A percentile compares a stretch with the other conserved stretches of the same genome.
These are phyloP conservation scores for Euryodendron excelsum DNA, from an alignment of 148 eudicot species.

Conservation along the genomic window DNA sequence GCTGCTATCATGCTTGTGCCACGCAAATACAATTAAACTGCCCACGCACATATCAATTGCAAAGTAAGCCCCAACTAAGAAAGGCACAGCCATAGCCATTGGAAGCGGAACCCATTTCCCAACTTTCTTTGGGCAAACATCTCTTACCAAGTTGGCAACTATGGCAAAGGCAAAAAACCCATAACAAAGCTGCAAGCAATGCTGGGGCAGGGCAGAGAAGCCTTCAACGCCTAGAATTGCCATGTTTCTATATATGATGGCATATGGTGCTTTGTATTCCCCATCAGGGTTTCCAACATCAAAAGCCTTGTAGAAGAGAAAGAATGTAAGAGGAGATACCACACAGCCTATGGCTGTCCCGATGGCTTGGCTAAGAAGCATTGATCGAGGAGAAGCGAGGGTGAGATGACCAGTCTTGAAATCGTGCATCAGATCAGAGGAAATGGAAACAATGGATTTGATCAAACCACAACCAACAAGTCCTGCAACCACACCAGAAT, in stretches of 20 bases:
- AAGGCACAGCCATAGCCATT: conserved; percentile 96
- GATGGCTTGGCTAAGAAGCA: conserved; percentile 77
- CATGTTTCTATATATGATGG: conserved; percentile 79
- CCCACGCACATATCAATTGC: conserved; percentile 91
- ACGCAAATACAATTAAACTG: conserved; percentile 61
- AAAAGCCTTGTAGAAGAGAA: conserved; percentile 74
- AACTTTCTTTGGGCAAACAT: conserved; percentile 35
- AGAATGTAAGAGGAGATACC: conserved; percentile 67
- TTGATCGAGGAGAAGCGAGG: conserved; percentile 75
- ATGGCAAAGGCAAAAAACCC: conserved; percentile 72
- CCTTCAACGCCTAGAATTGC: conserved; percentile 88
- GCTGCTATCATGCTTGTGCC: conserved; percentile 50
- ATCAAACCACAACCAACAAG: conserved; percentile 81
- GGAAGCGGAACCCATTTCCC: conserved; percentile 74
- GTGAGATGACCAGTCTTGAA: conserved; percentile 86
- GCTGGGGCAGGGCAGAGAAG: conserved; percentile 75
- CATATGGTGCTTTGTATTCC: conserved; percentile 84
- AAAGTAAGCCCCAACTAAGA: conserved; percentile 78
- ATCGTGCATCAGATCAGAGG: conserved; percentile 87
- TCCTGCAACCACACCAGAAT: conserved; percentile 78
- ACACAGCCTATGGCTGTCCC: conserved; percentile 91
- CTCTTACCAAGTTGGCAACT: conserved; percentile 55
- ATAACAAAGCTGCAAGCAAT: conserved; percentile 79
- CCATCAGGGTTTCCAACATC: conserved; percentile 78
- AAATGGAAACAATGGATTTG: conserved; percentile 72